Conservation (phyloP, 1,139 yeast species). For the Pichia norvegensis region DNA sequence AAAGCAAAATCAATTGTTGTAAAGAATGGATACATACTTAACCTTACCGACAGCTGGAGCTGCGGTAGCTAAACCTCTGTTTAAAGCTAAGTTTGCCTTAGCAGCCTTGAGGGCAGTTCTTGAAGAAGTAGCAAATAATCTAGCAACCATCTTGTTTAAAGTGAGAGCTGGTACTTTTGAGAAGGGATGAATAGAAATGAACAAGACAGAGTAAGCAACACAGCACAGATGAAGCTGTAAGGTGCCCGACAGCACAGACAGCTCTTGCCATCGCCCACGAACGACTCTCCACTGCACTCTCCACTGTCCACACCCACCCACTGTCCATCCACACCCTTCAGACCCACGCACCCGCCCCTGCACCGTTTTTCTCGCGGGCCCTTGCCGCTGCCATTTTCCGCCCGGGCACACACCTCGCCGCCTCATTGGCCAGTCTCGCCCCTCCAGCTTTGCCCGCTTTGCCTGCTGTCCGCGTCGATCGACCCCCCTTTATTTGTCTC, state of each 20-base stretch:
- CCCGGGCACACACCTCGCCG: not conserved
- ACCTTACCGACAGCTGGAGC: conserved; percentile 81
- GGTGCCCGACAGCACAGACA: not conserved
- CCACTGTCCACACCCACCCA: not conserved
- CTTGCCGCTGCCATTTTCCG: not conserved
- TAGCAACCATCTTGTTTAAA: conserved; percentile 38
- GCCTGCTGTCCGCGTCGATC: not conserved
- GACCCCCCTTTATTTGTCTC: too few relatives aligned
- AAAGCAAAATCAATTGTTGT: too few relatives aligned
- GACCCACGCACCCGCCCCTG: not conserved
- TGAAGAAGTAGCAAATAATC: conserved; percentile 84
- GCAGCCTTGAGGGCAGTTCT: conserved; percentile 89
- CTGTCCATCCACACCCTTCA: not conserved
- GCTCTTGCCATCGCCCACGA: too few relatives aligned
- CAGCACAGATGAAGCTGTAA: not conserved
- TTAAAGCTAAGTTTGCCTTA: conserved; percentile 68
- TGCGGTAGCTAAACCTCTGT: conserved; percentile 84
- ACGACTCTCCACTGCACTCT: too few relatives aligned
- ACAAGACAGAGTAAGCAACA: not conserved
- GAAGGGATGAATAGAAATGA: not conserved
- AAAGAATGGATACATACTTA: conserved; percentile 53
- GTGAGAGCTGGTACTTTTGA: conserved; percentile 13
- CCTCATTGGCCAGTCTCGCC: not conserved
- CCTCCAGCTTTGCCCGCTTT: not conserved
- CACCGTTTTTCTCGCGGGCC: not conserved